Percentiles rank a stretch among this genome's conserved stretches.
phyloP scores from a whole-genome alignment of 2,329 filamentous ascomycete species.

The Botryosphaeria dothidea region DNA sequence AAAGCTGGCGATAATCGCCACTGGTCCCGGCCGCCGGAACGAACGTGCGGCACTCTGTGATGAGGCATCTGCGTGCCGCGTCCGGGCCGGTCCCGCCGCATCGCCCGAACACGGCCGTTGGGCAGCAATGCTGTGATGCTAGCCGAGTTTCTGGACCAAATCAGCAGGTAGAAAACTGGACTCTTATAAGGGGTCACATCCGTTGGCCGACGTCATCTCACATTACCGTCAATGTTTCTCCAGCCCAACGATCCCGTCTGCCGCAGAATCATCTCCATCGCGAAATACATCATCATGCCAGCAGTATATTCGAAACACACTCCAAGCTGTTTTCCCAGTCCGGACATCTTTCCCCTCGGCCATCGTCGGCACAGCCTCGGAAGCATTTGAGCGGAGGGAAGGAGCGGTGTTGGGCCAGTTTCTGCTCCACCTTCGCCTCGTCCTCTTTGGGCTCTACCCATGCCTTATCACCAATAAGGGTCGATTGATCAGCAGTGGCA shows the following conservation, averaged over 20 bases:
- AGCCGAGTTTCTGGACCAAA: neutral
- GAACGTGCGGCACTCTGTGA: neutral
- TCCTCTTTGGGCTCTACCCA: neutral
- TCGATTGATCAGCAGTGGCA: neutral
- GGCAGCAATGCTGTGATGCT: neutral
- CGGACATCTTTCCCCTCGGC: neutral
- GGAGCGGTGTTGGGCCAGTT: neutral
- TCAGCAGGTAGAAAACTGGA: neutral
- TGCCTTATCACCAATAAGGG: neutral
- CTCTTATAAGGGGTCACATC: neutral
- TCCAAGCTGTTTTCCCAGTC: neutral
- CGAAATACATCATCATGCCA: neutral
- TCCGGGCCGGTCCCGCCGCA: slow-evolving; percentile 4
- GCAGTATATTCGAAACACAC: neutral
- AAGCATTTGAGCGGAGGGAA: neutral
- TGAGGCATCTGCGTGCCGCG: neutral
- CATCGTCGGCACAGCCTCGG: slow-evolving; percentile 4
- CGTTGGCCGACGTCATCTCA: neutral
- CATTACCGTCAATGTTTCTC: neutral
- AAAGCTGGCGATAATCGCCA: slow-evolving; percentile 2
- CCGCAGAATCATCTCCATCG: neutral
- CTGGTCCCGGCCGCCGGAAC: neutral
- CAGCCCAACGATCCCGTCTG: neutral
- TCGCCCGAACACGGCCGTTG: neutral
- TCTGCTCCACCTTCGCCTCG: neutral